A percentile compares a stretch with the other conserved stretches of the same genome.
These are phyloP conservation scores for Calonectria pauciramosa DNA, from an alignment of 2,329 filamentous ascomycete genomes.

Conservation along the genomic window DNA sequence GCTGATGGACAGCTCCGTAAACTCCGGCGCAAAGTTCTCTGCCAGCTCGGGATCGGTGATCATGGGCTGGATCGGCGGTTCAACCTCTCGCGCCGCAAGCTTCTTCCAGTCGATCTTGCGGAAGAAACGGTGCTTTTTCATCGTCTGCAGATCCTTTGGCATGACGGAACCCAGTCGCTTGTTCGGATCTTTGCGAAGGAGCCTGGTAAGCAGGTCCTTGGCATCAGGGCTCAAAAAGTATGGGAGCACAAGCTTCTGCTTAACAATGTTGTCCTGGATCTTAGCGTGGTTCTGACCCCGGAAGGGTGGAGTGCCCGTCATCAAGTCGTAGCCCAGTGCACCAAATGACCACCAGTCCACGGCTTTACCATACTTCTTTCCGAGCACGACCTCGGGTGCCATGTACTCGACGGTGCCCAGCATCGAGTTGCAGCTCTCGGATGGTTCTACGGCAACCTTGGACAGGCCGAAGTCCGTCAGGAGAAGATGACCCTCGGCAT, in stretches of 20 bases:
- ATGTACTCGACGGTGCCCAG: conserved; percentile 98
- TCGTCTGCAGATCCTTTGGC: conserved; percentile 85
- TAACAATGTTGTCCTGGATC: conserved; percentile 95
- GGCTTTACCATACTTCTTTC: conserved; percentile 90
- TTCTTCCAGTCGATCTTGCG: conserved; percentile 95
- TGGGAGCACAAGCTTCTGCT: conserved; percentile 89
- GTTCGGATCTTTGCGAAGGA: conserved; percentile 91
- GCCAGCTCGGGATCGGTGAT: conserved; percentile 96
- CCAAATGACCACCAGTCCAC: conserved; percentile 99
- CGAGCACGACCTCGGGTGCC: conserved; percentile 94
- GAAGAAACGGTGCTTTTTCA: conserved; percentile 97
- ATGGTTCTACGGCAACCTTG: conserved; percentile 84
- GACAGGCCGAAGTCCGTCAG: conserved; percentile 97
- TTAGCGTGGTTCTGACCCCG: conserved; percentile 92
- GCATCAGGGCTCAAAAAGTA: conserved; percentile 94
- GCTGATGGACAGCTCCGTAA: conserved; percentile 87
- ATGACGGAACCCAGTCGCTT: conserved; percentile 92
- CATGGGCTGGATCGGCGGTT: conserved; percentile 90
- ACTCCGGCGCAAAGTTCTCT: conserved; percentile 96
- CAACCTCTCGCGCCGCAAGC: conserved; percentile 84
- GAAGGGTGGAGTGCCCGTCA: conserved; percentile 94
- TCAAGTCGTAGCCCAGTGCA: conserved; percentile 89
- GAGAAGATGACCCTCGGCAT: conserved; percentile 90
- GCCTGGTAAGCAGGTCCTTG: conserved; percentile 91
- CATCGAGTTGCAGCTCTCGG: conserved; percentile 84